phyloP scores from a whole-genome alignment of 805 yeast genomes.

The Kuraishia ogatae region DNA sequence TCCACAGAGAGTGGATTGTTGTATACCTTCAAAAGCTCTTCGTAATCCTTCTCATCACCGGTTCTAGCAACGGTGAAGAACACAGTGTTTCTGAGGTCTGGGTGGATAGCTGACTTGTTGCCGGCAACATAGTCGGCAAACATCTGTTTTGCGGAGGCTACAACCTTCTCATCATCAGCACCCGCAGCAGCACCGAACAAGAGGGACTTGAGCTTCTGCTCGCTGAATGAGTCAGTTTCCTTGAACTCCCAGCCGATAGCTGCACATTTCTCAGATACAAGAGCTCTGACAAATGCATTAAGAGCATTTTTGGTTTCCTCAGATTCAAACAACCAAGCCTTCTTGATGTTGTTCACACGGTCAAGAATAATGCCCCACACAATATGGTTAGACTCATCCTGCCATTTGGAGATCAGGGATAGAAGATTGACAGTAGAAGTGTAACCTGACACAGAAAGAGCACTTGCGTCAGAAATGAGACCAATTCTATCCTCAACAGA shows the following conservation, averaged over 20 bases:
- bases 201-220: constrained; percentile 57
- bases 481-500: constrained; percentile 75
- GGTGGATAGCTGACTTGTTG: constrained; percentile 60
- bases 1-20: constrained; percentile 51
- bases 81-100: constrained; percentile 61
- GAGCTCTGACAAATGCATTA: constrained; percentile 40
- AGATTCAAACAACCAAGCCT: constrained; percentile 49
- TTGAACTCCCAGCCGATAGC: constrained; percentile 59
- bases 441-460: constrained; percentile 64
- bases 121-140: constrained; percentile 52
- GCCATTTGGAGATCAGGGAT: constrained; percentile 52
- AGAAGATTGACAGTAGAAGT: constrained; percentile 55
- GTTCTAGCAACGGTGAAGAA: constrained; percentile 57
- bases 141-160: constrained; percentile 34
- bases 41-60: constrained; percentile 58
- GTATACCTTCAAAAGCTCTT: constrained; percentile 53
- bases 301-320: constrained; percentile 37
- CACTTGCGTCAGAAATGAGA: constrained; percentile 70
- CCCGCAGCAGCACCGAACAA: constrained; percentile 54
- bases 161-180: constrained; percentile 37
- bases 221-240: constrained; percentile 45
- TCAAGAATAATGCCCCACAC: constrained; percentile 58
- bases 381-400: constrained; percentile 48
- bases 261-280: constrained; percentile 45
- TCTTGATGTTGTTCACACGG: constrained; percentile 37